Percentiles rank a stretch among this genome's conserved stretches.
These are phyloP conservation scores for Lycium barbarum DNA, from an alignment of 257 asterid species.

Conservation along the genomic window DNA sequence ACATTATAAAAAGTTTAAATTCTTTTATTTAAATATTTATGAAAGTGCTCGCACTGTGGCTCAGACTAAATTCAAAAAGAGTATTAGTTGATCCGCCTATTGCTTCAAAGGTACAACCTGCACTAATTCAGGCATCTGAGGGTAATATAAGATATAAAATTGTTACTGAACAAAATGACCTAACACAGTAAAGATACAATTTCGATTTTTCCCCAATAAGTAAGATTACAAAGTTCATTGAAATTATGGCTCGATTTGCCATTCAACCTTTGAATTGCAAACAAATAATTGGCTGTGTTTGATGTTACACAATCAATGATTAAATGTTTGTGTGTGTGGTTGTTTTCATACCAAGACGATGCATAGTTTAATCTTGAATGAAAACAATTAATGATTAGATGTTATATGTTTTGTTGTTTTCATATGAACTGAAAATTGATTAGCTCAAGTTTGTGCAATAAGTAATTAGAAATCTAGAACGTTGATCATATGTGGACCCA, in stretches of 20 bases:
- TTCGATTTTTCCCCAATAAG: no score
- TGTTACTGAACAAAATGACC: no score
- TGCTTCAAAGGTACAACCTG: no score
- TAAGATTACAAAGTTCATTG: background rate
- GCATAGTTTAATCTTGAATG: background rate
- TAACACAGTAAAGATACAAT: no score
- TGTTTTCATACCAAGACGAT: background rate
- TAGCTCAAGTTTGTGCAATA: background rate
- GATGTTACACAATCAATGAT: background rate
- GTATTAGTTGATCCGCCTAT: no score
- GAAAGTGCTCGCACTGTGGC: no score
- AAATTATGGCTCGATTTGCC: background rate
- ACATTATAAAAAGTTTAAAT: no score
- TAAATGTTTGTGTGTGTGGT: background rate
- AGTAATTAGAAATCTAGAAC: background rate
- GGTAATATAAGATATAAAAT: no score
- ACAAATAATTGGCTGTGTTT: background rate
- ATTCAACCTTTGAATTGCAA: background rate
- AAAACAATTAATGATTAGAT: background rate
- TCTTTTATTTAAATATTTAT: no score
- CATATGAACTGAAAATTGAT: background rate
- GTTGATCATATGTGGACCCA: conserved; percentile 13
- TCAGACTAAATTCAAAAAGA: no score
- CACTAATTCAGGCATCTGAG: no score
- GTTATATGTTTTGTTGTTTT: conserved; percentile 4